Percentiles rank a stretch among this genome's conserved stretches.
These are phyloP conservation scores for Paecilomyces formosus DNA, from an alignment of 2,329 filamentous ascomycete species.

Conservation along the genomic window DNA sequence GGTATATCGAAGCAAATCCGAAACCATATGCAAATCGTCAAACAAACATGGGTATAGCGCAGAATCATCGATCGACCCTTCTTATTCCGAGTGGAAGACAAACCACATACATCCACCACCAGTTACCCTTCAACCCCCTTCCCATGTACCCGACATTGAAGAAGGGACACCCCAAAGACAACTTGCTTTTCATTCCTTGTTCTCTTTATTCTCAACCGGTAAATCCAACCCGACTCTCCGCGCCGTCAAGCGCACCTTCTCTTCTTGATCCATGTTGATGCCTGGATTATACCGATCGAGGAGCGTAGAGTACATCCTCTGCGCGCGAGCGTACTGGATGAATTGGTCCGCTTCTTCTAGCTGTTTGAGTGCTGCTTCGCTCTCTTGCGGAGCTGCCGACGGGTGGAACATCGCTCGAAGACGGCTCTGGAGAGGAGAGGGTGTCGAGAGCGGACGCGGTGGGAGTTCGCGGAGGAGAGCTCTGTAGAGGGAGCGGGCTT, in stretches of 20 bases:
- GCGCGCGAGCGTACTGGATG: constrained; percentile 72
- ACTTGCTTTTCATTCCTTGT: neutral
- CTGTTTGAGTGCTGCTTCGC: constrained; percentile 5
- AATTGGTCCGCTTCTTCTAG: constrained; percentile 65
- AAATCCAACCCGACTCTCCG: constrained; percentile 85
- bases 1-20: too few relatives aligned
- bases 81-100: neutral
- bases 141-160: neutral
- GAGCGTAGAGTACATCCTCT: constrained; percentile 72
- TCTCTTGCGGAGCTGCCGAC: constrained; percentile 1
- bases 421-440: constrained; percentile 62
- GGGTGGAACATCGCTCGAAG: constrained; percentile 58
- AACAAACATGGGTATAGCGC: neutral
- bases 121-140: neutral
- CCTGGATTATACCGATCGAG: constrained; percentile 92
- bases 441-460: constrained; percentile 53
- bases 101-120: neutral
- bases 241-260: constrained; percentile 75
- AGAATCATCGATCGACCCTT: neutral
- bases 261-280: constrained; percentile 76
- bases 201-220: constrained; percentile 49
- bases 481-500: constrained; percentile 73
- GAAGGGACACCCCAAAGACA: neutral
- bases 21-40: neutral
- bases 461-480: constrained; percentile 84